A percentile compares a stretch with the other conserved stretches of the same genome.
phyloP scores from a whole-genome alignment of 1,284 basidiomycete genomes.

The Ganoderma lucidum region DNA sequence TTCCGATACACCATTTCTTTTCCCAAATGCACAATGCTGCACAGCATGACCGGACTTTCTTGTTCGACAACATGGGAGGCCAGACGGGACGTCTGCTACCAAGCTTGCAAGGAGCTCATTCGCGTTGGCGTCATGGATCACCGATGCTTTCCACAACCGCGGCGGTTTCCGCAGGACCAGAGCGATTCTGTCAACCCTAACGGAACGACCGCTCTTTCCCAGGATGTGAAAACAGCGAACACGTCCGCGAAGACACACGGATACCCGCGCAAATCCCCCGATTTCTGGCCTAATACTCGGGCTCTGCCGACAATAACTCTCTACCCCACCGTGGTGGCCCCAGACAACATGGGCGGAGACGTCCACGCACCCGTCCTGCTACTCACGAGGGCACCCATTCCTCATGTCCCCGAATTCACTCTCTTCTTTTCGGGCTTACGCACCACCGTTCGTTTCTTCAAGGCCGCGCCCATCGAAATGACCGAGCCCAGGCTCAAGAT shows the following conservation, averaged over 20 bases:
- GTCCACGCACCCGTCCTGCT: slow-evolving; percentile 65
- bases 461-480: slow-evolving; percentile 57
- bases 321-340: slow-evolving; percentile 63
- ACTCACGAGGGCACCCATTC: slow-evolving; percentile 71
- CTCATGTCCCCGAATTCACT: slow-evolving; percentile 59
- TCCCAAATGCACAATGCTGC: slow-evolving; percentile 50
- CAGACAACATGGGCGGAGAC: slow-evolving; percentile 44
- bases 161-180: not conserved
- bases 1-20: slow-evolving; percentile 58
- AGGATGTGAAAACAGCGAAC: slow-evolving; percentile 24
- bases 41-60: slow-evolving; percentile 52
- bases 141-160: slow-evolving; percentile 53
- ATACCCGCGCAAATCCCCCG: slow-evolving; percentile 64
- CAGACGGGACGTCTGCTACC: slow-evolving; percentile 54
- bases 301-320: slow-evolving; percentile 44
- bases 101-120: slow-evolving; percentile 60
- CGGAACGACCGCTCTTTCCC: not conserved
- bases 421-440: slow-evolving; percentile 64
- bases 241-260: slow-evolving; percentile 34
- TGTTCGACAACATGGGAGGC: slow-evolving; percentile 59
- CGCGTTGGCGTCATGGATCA: slow-evolving; percentile 59
- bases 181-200: not conserved
- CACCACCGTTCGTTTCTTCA: slow-evolving; percentile 51
- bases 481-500: slow-evolving; percentile 54
- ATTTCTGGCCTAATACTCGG: slow-evolving; percentile 65